Evolutionary conservation across 169 alveolate genomes (phyloP), one percentile per base, ranked within the genome.

Genomic region (Eimeria sp.): DNA sequence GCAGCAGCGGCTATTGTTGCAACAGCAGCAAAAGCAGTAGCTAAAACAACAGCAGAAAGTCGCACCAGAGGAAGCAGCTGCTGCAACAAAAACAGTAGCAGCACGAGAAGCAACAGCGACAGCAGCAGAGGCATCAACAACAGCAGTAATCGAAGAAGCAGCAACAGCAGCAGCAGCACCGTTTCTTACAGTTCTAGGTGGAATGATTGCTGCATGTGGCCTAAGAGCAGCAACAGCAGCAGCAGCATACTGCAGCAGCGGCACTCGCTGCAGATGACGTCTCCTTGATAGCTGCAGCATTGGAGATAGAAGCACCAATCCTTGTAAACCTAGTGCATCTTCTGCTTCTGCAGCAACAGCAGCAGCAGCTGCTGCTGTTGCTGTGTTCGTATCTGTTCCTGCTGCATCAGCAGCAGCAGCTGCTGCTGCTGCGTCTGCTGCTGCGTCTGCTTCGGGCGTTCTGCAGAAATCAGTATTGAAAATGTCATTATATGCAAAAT

Each of bases 301-400:
- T 30, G 96, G 96, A 22, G 96, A 94, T 7, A 94, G 58, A 2
- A 94, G 90, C 51, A 94, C 84, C 9, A 94, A 63, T n/a, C 96
- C 96, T 49, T 90, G 43, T 27, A 94, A 73, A 2, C 92, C 75
- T 6, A 84, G 87, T 4, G 90, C 49, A 16, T 10, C 40, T 30
- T 25, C 47, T 20, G 47, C n/a, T 18, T 11, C 72, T 43, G 63
- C 72, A 83, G 45, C 45, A 54, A 5, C n/a, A 25, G 63, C 72
- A 43, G 63, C 91, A 2, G 63, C 91, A 30, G 91, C 72, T 5
- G 45, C 45, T 1, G 51, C 61, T 4, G 63, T 3, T 54, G 61
- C 61, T 54, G 61, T 54, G 61, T 54, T 14, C 16, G 61, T 54
- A 54, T 54, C 61, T 54, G 61, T 3, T 54, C 20, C 61, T 54